phyloP scores from a whole-genome alignment of 371 early-diverging fungal genomes.

The Syncephalis plumigaleata region DNA sequence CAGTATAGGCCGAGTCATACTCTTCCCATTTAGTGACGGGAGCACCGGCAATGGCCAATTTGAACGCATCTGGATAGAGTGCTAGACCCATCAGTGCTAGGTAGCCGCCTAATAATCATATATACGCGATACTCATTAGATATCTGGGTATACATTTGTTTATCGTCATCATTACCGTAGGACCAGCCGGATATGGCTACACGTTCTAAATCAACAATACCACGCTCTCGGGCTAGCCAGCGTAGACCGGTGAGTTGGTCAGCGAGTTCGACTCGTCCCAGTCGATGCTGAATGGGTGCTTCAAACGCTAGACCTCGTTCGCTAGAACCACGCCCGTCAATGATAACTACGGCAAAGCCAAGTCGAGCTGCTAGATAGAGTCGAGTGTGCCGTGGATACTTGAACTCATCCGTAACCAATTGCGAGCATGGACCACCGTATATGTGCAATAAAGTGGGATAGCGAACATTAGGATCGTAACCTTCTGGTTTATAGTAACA shows the following conservation, averaged over 20 bases:
- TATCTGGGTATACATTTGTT: not conserved
- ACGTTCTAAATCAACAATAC: slow-evolving; percentile 32
- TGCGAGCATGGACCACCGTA: slow-evolving; percentile 49
- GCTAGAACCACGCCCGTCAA: slow-evolving; percentile 58
- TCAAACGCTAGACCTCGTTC: slow-evolving; percentile 56
- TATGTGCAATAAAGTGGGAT: slow-evolving; percentile 33
- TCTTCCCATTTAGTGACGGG: slow-evolving; percentile 58
- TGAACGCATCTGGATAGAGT: slow-evolving; percentile 39
- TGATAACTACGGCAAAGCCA: slow-evolving; percentile 49
- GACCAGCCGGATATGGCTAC: slow-evolving; percentile 55
- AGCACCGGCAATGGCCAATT: slow-evolving; percentile 55
- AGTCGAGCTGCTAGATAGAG: slow-evolving; percentile 38
- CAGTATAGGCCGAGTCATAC: slow-evolving; percentile 66
- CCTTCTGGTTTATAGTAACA: slow-evolving; percentile 37
- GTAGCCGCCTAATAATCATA: slow-evolving; percentile 36
- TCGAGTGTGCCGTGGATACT: slow-evolving; percentile 39
- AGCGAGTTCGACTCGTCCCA: slow-evolving; percentile 45
- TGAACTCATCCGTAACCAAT: slow-evolving; percentile 52
- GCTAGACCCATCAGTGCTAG: slow-evolving; percentile 50
- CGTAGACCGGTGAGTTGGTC: slow-evolving; percentile 52
- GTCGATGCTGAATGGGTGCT: slow-evolving; percentile 20
- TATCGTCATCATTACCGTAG: slow-evolving; percentile 18
- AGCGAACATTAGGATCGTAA: slow-evolving; percentile 25
- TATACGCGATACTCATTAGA: too few species aligned
- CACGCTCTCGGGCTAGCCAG: slow-evolving; percentile 25